Base-by-base conservation (phyloP, 164 flowering plant genomes). In the Piper betle region DNA sequence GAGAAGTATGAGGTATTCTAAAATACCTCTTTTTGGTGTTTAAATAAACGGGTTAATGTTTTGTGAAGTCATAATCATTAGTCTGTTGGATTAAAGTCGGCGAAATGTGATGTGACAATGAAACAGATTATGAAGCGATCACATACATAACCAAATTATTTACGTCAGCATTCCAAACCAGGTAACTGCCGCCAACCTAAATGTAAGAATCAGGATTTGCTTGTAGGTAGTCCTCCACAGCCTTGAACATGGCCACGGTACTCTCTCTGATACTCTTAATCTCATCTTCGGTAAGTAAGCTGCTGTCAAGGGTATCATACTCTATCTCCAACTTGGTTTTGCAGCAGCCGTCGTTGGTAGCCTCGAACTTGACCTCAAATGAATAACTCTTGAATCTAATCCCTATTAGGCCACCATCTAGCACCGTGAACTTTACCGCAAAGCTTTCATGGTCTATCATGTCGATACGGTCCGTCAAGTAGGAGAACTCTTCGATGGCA, bases 371-470 rank as follows among this genome's bases (percentile, higher is more conserved):
- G 16, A 64, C 37, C 20, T 56, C 40, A 39, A 56, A 42, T 1
- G 12, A 18, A 18, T 55, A 37, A 18, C 61, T 43, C 53, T 64
- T 37, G 18, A 64, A 41, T 33, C 57, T 64, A 54, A 57, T 48
- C 7, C 67, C 61, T 15, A 56, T 8, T 2, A 46, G 55, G 3
- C 61, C 61, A 17, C 67, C 67, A 3, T 64, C 67, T 6, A 64
- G 43, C n/a, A 57, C 40, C 5, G 61, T 43, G 46, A 40, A 56
- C 12, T 42, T 55, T 9, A 55, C 13, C 52, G 55, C 37, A 19
- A 0, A 48, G 3, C 55, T 63, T 18, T 63, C 55, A n/a, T 55
- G 39, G n/a, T 63, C 66, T 5, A 55, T 41, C 15, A 19, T 53
- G 38, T 56, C 61, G 13, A 50, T 15, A 3, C 46, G n/a, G 37